phyloP scores from a whole-genome alignment of 2,329 filamentous ascomycete species.

The Domatiomyces catenatus region DNA sequence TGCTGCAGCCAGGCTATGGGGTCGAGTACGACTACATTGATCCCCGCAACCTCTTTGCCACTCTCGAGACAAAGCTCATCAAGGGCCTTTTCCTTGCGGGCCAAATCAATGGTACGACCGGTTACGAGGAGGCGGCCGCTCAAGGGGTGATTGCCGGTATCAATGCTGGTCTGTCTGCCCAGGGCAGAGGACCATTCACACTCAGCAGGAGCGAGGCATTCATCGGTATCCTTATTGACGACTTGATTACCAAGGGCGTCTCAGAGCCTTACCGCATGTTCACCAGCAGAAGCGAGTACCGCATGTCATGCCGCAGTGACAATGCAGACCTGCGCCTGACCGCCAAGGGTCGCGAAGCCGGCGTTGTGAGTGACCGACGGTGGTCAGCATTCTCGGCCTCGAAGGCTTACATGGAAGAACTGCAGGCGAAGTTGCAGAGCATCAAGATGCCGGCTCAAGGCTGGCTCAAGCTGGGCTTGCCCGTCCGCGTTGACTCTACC shows the following conservation, averaged over 20 bases:
- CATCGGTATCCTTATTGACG: slow-evolving; percentile 97
- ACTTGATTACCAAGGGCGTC: slow-evolving; percentile 90
- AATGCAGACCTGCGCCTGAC: slow-evolving; percentile 87
- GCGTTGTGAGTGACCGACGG: slow-evolving; percentile 61
- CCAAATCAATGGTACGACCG: slow-evolving; percentile 96
- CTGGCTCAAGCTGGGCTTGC: slow-evolving; percentile 59
- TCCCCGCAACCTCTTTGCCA: slow-evolving; percentile 71
- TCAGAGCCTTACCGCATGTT: slow-evolving; percentile 98
- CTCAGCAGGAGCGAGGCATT: slow-evolving; percentile 78
- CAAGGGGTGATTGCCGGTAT: slow-evolving; percentile 87
- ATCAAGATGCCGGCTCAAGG: slow-evolving; percentile 44
- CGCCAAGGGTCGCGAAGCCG: slow-evolving; percentile 56
- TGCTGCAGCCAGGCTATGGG: slow-evolving; percentile 91
- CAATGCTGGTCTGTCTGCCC: slow-evolving; percentile 74
- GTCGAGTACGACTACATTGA: slow-evolving; percentile 99
- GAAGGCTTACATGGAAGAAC: slow-evolving; percentile 48
- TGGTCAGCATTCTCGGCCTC: slow-evolving; percentile 58
- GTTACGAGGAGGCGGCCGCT: slow-evolving; percentile 91
- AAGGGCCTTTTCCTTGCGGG: slow-evolving; percentile 78
- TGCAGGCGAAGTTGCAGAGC: slow-evolving; percentile 45
- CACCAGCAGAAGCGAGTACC: slow-evolving; percentile 86
- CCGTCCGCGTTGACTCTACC: slow-evolving; percentile 48
- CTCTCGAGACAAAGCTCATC: slow-evolving; percentile 86
- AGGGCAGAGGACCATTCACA: slow-evolving; percentile 47
- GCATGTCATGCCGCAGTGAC: slow-evolving; percentile 80